Conservation (phyloP, 768 basidiomycete species). For the Suillus occidentalis region DNA sequence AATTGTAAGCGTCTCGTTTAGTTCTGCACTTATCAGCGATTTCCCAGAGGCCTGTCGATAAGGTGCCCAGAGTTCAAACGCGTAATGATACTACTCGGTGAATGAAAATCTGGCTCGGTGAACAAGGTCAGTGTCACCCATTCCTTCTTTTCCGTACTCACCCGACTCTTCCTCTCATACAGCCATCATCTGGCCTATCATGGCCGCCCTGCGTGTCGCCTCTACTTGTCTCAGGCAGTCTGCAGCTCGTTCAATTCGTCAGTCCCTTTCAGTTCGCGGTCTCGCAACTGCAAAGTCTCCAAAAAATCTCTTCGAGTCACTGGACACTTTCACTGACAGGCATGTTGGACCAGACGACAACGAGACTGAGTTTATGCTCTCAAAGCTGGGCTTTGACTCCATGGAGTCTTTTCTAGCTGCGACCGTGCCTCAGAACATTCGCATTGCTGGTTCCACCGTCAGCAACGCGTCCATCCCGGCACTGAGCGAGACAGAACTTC, state of each 20-base stretch:
- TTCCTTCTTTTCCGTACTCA: slow-evolving; percentile 16
- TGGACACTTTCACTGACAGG: slow-evolving; percentile 88
- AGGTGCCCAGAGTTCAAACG: slow-evolving; percentile 16
- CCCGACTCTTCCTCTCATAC: slow-evolving; percentile 17
- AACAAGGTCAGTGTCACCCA: slow-evolving; percentile 25
- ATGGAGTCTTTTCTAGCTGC: slow-evolving; percentile 87
- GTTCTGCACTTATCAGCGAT: slow-evolving; percentile 5
- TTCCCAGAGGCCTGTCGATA: slow-evolving; percentile 16
- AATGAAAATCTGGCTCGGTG: slow-evolving; percentile 40
- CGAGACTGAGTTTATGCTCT: slow-evolving; percentile 84
- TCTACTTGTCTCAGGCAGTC: slow-evolving; percentile 24
- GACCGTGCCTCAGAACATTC: slow-evolving; percentile 79
- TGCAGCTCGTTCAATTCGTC: slow-evolving; percentile 15
- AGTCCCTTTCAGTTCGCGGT: slow-evolving; percentile 31
- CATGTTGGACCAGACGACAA: slow-evolving; percentile 89
- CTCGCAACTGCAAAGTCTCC: slow-evolving; percentile 65
- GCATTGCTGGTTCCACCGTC: slow-evolving; percentile 60
- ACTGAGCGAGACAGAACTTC: slow-evolving; percentile 85
- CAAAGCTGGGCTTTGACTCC: slow-evolving; percentile 76
- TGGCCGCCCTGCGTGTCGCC: slow-evolving; percentile 31
- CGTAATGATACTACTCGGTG: slow-evolving; percentile 38
- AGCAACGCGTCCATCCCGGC: slow-evolving; percentile 69
- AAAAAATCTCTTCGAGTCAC: slow-evolving; percentile 70
- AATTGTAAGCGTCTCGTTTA: background rate
- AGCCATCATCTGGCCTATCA: slow-evolving; percentile 18